These are phyloP conservation scores for Setaria italica DNA, from an alignment of 202 grass and related monocot species.

Conservation along the genomic window DNA sequence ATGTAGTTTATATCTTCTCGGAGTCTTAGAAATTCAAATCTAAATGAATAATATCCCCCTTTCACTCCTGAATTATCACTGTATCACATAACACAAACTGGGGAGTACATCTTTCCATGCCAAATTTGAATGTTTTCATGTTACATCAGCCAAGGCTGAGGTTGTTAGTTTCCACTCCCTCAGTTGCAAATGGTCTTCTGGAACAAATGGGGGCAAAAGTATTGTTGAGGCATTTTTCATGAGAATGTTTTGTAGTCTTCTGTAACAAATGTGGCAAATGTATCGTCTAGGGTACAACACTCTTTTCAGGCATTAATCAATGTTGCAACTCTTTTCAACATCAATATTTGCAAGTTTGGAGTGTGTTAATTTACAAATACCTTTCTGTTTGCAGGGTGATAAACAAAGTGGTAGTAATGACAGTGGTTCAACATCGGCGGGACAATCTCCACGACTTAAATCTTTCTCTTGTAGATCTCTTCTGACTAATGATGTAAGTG, in stretches of 20 bases:
- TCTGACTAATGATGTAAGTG: conserved; percentile 81
- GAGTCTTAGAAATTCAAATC: neutral
- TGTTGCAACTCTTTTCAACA: conserved; percentile 13
- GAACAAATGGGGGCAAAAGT: too few relatives aligned
- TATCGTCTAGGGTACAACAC: neutral
- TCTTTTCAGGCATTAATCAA: conserved; percentile 26
- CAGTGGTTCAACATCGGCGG: conserved; percentile 71
- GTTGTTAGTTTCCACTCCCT: neutral
- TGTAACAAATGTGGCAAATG: neutral
- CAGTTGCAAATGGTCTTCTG: neutral
- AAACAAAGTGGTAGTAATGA: conserved; percentile 76
- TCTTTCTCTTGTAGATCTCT: conserved; percentile 69
- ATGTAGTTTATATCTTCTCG: neutral
- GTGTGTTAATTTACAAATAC: conserved; percentile 29
- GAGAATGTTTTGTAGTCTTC: conserved; percentile 31
- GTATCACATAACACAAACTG: neutral
- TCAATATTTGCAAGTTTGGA: neutral
- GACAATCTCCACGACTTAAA: conserved; percentile 74
- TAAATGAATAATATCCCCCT: neutral
- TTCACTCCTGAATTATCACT: neutral
- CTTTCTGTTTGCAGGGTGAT: conserved; percentile 60
- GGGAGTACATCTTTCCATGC: neutral
- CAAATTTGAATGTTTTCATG: neutral
- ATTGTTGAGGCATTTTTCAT: neutral
- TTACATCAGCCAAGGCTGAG: neutral